Evolutionary conservation across 257 asterid genomes (phyloP).

Genomic region (Capsicum rhomboideum): DNA sequence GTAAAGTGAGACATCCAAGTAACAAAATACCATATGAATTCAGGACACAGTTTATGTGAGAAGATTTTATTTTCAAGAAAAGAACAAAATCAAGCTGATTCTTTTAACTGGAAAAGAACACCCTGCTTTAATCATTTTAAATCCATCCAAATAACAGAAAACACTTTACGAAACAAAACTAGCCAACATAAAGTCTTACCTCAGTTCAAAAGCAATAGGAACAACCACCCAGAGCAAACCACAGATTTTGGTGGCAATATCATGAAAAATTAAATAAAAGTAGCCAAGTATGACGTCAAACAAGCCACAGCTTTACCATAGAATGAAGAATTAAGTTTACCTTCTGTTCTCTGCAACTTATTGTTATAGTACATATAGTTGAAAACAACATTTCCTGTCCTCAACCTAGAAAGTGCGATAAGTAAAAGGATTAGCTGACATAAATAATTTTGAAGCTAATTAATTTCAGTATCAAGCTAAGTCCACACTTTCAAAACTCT

Average conservation of each 20-base stretch:
- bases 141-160: neutral
- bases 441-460: neutral
- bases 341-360: constrained; percentile 93
- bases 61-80: neutral
- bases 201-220: neutral
- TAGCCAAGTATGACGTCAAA: neutral
- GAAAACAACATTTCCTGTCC: constrained; percentile 95
- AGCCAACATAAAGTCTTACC: neutral
- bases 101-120: neutral
- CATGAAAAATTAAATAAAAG: neutral
- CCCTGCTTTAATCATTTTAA: neutral
- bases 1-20: neutral
- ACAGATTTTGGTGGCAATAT: neutral
- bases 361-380: constrained; percentile 82
- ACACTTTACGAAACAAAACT: neutral
- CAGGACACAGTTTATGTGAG: neutral
- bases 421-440: neutral
- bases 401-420: constrained; percentile 56
- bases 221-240: neutral
- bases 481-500: neutral
- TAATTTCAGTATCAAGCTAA: neutral
- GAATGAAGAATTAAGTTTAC: constrained; percentile 30
- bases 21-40: neutral
- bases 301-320: neutral
- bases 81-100: neutral